Evolutionary conservation across 768 basidiomycete genomes (phyloP), one percentile per base, ranked within the genome.

Genomic region (Fomitopsis serialis): DNA sequence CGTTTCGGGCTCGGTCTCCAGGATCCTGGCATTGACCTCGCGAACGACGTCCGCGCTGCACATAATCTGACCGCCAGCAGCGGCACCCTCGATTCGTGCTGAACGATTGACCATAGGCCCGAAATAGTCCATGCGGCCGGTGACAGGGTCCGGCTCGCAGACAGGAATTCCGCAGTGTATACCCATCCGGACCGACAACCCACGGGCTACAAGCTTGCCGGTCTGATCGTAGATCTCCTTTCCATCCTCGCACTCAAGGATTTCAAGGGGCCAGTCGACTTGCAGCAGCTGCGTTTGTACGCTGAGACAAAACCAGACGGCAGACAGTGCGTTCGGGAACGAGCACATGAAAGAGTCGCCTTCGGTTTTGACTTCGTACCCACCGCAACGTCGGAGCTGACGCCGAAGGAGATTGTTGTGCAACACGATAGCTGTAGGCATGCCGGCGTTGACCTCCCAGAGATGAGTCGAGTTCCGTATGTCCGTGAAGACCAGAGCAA

Each of bases 361-460:
- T 84, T 99, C 97, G 11, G 97, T 99, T 72, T 99, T 99, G 64
- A 98, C 96, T 71, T 98, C 93, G 68, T 98, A 99, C 1, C 97
- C 97, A 25, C 94, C 94, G 62, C 94, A 95, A 40, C 88, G 76
- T 25, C 96, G 83, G 29, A 98, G 73, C 55, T 88, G 85, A 6
- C 95, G 80, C 21, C 97, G 84, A 44, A 98, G 77, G 22, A 98
- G 76, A 48, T 73, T 78, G 66, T 98, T 95, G 71, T 99, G 97
- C 59, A 93, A 70, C 24, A 84, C 82, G 78, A 97, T 95, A 2
- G 95, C 94, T 0, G 87, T 88, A 21, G 88, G 84, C 95, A 98
- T 99, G 2, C 95, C 94, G 0, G 88, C 82, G 62, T 98, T 98
- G 40, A 82, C 85, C 62, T 99, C 97, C 96, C 96, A 99, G 0